Percentiles rank a stretch among this genome's conserved stretches.
Conservation (phyloP, 1,139 yeast genomes). For the Saccharomyces hybrid region DNA sequence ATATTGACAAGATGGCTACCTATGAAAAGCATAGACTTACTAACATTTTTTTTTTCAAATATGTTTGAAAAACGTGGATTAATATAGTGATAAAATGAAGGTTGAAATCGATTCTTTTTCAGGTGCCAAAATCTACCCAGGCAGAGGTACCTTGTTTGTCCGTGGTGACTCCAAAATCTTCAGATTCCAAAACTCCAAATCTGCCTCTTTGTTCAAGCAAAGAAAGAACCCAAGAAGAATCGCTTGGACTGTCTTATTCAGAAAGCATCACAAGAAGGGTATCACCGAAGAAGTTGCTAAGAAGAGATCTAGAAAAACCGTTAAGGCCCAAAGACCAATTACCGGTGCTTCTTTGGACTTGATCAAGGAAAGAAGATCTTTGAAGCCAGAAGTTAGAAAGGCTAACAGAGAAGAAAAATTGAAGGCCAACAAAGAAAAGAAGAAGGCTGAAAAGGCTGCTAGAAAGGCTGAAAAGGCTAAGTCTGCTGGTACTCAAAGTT, state of each 20-base stretch:
- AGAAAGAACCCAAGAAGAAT: constrained; percentile 99
- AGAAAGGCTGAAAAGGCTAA: constrained; percentile 94
- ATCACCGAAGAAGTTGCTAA: constrained; percentile 95
- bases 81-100: constrained; percentile 53
- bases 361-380: constrained; percentile 95
- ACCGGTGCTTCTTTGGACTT: constrained; percentile 99
- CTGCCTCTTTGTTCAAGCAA: constrained; percentile 97
- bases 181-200: constrained; percentile 98
- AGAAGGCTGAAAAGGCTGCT: constrained; percentile 87
- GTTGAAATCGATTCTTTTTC: constrained; percentile 99
- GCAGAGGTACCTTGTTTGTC: constrained; percentile 98
- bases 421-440: constrained; percentile 90
- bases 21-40: background rate
- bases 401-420: constrained; percentile 92
- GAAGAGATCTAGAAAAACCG: constrained; percentile 96
- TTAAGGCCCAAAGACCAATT: constrained; percentile 97
- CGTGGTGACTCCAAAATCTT: constrained; percentile 99
- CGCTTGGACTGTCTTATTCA: constrained; percentile 98
- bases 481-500: constrained; percentile 65
- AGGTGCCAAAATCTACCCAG: constrained; percentile 99
- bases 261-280: constrained; percentile 99
- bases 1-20: background rate
- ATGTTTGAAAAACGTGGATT: background rate
- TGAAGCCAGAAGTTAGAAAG: constrained; percentile 96
- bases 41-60: background rate